A percentile compares a stretch with the other conserved stretches of the same genome.
phyloP scores from a whole-genome alignment of 2,329 filamentous ascomycete species.

The Aspergillus tanneri region DNA sequence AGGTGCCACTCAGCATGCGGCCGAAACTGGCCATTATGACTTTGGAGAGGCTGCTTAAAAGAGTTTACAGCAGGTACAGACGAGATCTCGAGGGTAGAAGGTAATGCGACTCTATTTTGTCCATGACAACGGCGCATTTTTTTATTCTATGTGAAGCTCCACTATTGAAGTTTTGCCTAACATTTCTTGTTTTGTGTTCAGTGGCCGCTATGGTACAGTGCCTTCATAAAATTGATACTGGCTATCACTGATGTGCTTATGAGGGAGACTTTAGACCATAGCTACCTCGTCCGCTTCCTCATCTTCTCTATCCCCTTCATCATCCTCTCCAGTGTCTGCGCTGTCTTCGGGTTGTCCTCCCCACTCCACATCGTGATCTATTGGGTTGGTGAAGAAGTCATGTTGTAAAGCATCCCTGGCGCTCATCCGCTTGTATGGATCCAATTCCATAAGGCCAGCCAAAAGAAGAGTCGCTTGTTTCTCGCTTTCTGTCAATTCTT shows the following conservation, averaged over 20 bases:
- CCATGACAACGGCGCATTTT: background rate
- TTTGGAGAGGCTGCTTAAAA: slow-evolving; percentile 48
- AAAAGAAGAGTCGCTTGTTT: slow-evolving; percentile 47
- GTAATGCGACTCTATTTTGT: background rate
- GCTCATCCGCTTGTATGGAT: slow-evolving; percentile 43
- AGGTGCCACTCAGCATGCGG: slow-evolving; percentile 48
- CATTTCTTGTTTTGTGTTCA: too few relatives aligned
- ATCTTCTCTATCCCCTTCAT: slow-evolving; percentile 29
- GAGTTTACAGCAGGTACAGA: background rate
- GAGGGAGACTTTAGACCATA: slow-evolving; percentile 31
- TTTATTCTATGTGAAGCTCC: too few relatives aligned
- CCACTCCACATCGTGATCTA: slow-evolving; percentile 42
- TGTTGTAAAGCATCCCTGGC: slow-evolving; percentile 46
- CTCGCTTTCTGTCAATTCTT: slow-evolving; percentile 53
- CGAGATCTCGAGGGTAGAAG: background rate
- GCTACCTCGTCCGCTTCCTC: slow-evolving; percentile 42
- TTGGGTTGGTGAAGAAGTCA: slow-evolving; percentile 46
- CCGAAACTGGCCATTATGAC: slow-evolving; percentile 49
- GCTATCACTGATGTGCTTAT: background rate
- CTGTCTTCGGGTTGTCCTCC: slow-evolving; percentile 40
- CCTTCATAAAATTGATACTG: background rate
- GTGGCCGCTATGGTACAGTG: too few relatives aligned
- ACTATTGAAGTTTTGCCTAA: too few relatives aligned
- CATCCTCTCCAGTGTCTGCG: slow-evolving; percentile 34
- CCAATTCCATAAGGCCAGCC: slow-evolving; percentile 45